A percentile compares a stretch with the other conserved stretches of the same genome.
Conservation (phyloP, 1,139 yeast genomes). For the Taphrina sp. region DNA sequence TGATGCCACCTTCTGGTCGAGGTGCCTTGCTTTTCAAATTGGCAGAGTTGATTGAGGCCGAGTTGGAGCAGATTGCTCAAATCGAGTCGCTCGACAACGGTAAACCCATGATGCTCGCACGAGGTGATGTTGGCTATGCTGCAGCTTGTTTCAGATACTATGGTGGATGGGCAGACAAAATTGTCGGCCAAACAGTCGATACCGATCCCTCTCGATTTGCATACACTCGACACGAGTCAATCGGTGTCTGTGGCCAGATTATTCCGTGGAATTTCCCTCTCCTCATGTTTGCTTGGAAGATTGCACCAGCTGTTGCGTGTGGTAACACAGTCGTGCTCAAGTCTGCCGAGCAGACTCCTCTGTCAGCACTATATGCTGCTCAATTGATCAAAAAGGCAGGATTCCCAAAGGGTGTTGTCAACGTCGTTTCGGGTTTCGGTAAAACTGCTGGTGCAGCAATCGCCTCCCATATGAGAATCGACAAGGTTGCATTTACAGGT, state of each 20-base stretch:
- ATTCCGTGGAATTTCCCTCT: conserved; percentile 90
- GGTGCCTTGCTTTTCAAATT: conserved; percentile 53
- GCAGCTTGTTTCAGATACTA: conserved; percentile 63
- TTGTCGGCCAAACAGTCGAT: conserved; percentile 71
- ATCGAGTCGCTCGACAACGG: conserved; percentile 67
- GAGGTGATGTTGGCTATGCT: conserved; percentile 62
- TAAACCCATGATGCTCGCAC: conserved; percentile 54
- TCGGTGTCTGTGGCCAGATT: conserved; percentile 76
- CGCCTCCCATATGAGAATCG: conserved; percentile 63
- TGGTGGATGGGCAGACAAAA: conserved; percentile 88
- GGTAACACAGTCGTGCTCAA: conserved; percentile 79
- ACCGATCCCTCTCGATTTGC: conserved; percentile 58
- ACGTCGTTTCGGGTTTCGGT: conserved; percentile 75
- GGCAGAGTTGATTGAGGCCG: conserved; percentile 54
- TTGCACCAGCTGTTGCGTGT: conserved; percentile 78
- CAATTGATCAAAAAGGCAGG: conserved; percentile 65
- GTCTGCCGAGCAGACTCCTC: conserved; percentile 81
- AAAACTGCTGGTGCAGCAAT: conserved; percentile 73
- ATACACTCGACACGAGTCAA: conserved; percentile 78
- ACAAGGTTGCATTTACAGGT: conserved; percentile 83
- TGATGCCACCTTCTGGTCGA: conserved; percentile 52
- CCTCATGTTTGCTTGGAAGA: conserved; percentile 80
- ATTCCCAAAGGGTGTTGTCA: conserved; percentile 75
- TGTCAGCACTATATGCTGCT: conserved; percentile 67
- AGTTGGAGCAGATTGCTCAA: conserved; percentile 54